phyloP scores from a whole-genome alignment of 106 monocot genomes.

The Phalaenopsis aphrodite region DNA sequence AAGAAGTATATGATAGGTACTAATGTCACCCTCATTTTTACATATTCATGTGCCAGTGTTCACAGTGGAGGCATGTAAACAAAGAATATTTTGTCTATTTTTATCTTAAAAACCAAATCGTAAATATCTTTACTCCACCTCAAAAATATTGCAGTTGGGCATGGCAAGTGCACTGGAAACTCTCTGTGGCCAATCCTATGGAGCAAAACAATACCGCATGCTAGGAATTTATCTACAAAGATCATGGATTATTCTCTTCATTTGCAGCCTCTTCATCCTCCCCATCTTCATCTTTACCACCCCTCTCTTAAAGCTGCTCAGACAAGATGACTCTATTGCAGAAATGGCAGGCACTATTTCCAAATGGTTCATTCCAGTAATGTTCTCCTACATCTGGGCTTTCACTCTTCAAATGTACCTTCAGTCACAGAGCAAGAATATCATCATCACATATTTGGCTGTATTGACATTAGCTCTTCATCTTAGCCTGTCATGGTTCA shows the following conservation, averaged over 20 bases:
- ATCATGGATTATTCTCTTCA: constrained; percentile 51
- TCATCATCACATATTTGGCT: constrained; percentile 32
- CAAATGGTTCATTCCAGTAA: constrained; percentile 46
- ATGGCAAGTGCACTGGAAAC: constrained; percentile 70
- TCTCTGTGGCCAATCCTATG: constrained; percentile 64
- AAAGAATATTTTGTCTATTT: too few species aligned
- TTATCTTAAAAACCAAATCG: too few species aligned
- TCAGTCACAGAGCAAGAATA: constrained; percentile 56
- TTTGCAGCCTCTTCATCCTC: constrained; percentile 18
- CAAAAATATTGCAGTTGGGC: constrained; percentile 27
- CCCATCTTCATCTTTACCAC: constrained; percentile 55
- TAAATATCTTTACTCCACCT: too few species aligned
- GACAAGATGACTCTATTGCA: constrained; percentile 39
- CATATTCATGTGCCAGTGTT: too few species aligned
- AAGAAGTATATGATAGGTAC: too few species aligned
- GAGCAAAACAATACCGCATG: constrained; percentile 67
- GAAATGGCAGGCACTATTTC: constrained; percentile 33
- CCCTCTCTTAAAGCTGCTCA: constrained; percentile 34
- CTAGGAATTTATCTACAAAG: constrained; percentile 64
- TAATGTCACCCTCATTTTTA: too few species aligned
- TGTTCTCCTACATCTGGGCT: constrained; percentile 44
- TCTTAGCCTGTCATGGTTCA: constrained; percentile 35
- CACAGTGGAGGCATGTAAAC: too few species aligned
- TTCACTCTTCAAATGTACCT: constrained; percentile 69
- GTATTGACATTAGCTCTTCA: constrained; percentile 23